Evolutionary conservation across 2,329 filamentous ascomycete species (phyloP).

Genomic region (Monosporascus ibericus): DNA sequence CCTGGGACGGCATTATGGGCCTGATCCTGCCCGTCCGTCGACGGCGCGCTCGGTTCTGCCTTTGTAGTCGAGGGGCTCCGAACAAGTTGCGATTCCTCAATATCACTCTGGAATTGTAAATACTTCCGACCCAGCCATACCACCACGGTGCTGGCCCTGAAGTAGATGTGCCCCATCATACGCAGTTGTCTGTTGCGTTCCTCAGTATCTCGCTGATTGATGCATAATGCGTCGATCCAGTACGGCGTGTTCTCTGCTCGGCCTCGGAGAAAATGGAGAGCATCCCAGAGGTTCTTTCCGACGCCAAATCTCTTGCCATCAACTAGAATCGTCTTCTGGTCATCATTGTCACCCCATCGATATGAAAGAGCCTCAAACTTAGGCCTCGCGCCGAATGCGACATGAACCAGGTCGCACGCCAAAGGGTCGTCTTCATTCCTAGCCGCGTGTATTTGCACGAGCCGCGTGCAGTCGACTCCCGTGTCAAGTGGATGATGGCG

Average conservation of each 20-base stretch:
- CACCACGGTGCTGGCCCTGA: slow-evolving; percentile 11
- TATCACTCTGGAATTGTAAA: background rate
- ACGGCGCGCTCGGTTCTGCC: too few relatives aligned
- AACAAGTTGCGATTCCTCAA: too few relatives aligned
- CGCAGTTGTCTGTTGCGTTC: slow-evolving; percentile 16
- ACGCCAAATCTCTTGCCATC: slow-evolving; percentile 8
- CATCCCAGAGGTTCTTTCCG: slow-evolving; percentile 11
- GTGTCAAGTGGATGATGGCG: slow-evolving; percentile 1
- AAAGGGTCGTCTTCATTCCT: slow-evolving; percentile 2
- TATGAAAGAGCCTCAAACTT: slow-evolving; percentile 20
- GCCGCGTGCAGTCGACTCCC: slow-evolving; percentile 6
- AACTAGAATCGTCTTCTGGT: slow-evolving; percentile 9
- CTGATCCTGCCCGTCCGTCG: too few relatives aligned
- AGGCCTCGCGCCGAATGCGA: slow-evolving; percentile 10
- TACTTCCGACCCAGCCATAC: slow-evolving; percentile 15
- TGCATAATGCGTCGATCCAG: slow-evolving; percentile 20
- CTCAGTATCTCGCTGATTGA: slow-evolving; percentile 15
- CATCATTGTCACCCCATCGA: slow-evolving; percentile 12
- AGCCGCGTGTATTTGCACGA: slow-evolving; percentile 8
- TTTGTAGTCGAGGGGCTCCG: too few relatives aligned
- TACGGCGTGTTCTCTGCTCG: background rate
- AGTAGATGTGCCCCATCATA: slow-evolving; percentile 18
- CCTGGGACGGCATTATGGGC: too few relatives aligned
- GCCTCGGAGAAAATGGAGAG: slow-evolving; percentile 9
- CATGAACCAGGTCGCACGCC: slow-evolving; percentile 7